Evolutionary conservation across 2,329 filamentous ascomycete genomes (phyloP).

Genomic region (Ceratocystis diversiconidia): DNA sequence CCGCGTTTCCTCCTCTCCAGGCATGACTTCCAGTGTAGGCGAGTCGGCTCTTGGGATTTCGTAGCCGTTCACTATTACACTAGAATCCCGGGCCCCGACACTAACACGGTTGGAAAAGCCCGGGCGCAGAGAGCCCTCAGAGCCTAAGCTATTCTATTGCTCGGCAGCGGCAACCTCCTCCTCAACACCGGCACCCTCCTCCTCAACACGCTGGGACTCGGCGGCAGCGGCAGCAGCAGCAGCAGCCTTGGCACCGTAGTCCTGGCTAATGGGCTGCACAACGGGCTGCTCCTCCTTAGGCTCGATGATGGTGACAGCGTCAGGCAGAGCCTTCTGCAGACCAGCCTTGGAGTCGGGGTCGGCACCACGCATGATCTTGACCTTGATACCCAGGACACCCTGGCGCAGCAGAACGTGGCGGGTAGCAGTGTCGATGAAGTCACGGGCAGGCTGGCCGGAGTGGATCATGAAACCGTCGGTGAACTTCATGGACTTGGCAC

Average conservation of each 20-base stretch:
- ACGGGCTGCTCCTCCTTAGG: slow-evolving; percentile 98
- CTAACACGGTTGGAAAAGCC: slow-evolving; percentile 16
- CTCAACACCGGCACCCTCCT: slow-evolving; percentile 38
- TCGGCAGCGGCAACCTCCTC: slow-evolving; percentile 36
- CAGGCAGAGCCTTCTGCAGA: slow-evolving; percentile 91
- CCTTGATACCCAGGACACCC: slow-evolving; percentile 99
- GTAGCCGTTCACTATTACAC: slow-evolving; percentile 12
- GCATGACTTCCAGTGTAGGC: slow-evolving; percentile 11
- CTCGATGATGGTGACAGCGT: slow-evolving; percentile 98
- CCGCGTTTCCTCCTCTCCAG: slow-evolving; percentile 8
- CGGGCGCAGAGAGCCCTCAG: slow-evolving; percentile 18
- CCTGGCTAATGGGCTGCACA: slow-evolving; percentile 89
- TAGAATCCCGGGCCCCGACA: slow-evolving; percentile 13
- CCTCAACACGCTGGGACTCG: slow-evolving; percentile 40
- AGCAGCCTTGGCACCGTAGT: slow-evolving; percentile 89
- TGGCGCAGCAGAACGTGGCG: slow-evolving; percentile 99
- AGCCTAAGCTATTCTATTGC: slow-evolving; percentile 26
- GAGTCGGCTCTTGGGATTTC: slow-evolving; percentile 11
- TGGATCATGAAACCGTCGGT: slow-evolving; percentile 99
- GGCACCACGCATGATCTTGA: slow-evolving; percentile 99
- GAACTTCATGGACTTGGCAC: slow-evolving; percentile 99
- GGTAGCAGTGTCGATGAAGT: slow-evolving; percentile 98
- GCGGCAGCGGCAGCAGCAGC: slow-evolving; percentile 43
- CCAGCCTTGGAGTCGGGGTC: slow-evolving; percentile 99
- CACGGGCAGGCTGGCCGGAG: slow-evolving; percentile 97